These are phyloP conservation scores for Apiosordaria backusii DNA, from an alignment of 495 filamentous ascomycete species.

Conservation along the genomic window DNA sequence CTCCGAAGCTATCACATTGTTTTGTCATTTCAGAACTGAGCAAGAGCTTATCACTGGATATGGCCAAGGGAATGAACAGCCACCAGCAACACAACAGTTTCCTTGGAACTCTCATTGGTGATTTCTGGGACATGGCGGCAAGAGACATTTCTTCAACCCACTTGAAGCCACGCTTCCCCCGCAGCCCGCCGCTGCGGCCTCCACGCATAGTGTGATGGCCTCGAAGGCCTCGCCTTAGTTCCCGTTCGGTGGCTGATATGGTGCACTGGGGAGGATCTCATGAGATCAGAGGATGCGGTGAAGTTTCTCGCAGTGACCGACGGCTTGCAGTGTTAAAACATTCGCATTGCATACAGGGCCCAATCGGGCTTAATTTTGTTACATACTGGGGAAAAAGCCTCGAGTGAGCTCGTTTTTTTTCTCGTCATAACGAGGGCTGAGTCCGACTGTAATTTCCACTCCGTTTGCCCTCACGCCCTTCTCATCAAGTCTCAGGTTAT, in stretches of 20 bases:
- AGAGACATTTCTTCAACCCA: not conserved
- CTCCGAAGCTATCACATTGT: not conserved
- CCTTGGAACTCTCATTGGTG: not conserved
- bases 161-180: not conserved
- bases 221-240: not conserved
- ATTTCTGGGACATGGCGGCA: not conserved
- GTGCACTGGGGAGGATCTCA: not conserved
- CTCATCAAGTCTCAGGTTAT: not conserved
- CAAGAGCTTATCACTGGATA: not conserved
- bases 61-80: not conserved
- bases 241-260: not conserved
- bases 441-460: not conserved
- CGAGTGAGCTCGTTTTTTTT: not conserved
- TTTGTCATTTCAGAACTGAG: not conserved
- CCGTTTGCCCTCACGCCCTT: not conserved
- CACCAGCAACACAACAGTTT: not conserved
- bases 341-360: not conserved
- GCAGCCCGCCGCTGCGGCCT: not conserved
- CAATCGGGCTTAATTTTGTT: not conserved
- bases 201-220: not conserved
- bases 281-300: not conserved
- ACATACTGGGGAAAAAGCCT: too few relatives aligned
- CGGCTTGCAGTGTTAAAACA: not conserved
- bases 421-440: not conserved
- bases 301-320: not conserved